Conservation (phyloP, 129 eudicot species). For the Logfia minima region DNA sequence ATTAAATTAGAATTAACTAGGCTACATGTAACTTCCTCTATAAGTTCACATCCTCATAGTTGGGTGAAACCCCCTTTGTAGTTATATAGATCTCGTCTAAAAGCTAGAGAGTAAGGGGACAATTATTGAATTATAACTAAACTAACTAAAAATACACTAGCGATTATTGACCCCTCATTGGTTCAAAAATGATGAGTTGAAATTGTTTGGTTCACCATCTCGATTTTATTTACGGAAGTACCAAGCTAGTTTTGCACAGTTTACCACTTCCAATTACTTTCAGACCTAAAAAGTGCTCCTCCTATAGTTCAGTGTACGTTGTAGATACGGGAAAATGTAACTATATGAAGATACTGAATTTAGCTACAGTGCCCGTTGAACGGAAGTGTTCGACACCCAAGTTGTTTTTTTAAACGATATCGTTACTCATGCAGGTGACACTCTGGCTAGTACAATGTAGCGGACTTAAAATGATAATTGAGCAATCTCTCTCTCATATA, state of each 20-base stretch:
- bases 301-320: neutral
- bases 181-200: neutral
- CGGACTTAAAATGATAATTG: neutral
- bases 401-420: neutral
- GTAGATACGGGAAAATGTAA: neutral
- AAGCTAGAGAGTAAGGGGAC: neutral
- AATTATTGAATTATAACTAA: neutral
- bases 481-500: constrained; percentile 11
- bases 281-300: neutral
- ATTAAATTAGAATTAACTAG: neutral
- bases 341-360: neutral
- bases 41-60: neutral
- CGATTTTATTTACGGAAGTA: too few relatives aligned
- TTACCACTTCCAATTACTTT: neutral
- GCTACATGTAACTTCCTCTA: neutral
- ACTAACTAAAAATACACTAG: neutral
- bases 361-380: neutral
- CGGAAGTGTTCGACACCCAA: neutral
- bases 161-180: neutral
- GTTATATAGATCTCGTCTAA: neutral
- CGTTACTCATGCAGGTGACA: neutral
- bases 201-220: neutral
- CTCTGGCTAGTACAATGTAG: neutral
- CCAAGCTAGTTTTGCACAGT: neutral
- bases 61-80: neutral